Evolutionary conservation across 2,329 filamentous ascomycete species (phyloP).

Genomic region (Trichophyton mentagrophytes): DNA sequence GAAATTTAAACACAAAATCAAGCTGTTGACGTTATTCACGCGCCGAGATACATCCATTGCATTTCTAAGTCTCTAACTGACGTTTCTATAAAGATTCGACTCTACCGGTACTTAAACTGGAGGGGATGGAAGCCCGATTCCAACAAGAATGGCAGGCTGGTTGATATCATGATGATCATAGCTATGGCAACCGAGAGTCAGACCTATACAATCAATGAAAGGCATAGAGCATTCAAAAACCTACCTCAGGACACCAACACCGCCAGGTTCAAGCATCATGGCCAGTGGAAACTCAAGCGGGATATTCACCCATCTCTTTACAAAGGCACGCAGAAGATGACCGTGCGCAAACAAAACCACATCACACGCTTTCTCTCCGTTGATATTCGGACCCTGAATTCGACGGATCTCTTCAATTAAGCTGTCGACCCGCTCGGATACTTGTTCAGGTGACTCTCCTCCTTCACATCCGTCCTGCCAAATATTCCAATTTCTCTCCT

Average conservation of each 20-base stretch:
- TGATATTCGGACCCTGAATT: slow-evolving; percentile 30
- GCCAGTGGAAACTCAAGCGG: slow-evolving; percentile 29
- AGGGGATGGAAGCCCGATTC: slow-evolving; percentile 5
- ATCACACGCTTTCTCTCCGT: slow-evolving; percentile 29
- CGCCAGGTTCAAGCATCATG: slow-evolving; percentile 28
- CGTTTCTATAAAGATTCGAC: background rate
- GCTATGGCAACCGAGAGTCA: background rate
- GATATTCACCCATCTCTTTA: slow-evolving; percentile 36
- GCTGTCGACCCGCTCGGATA: slow-evolving; percentile 31
- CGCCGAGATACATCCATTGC: background rate
- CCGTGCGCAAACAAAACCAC: slow-evolving; percentile 33
- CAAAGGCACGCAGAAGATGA: slow-evolving; percentile 35
- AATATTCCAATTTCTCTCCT: slow-evolving; percentile 31
- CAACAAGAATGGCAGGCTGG: slow-evolving; percentile 7
- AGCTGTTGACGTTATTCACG: background rate
- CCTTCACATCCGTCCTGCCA: slow-evolving; percentile 47
- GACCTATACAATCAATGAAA: background rate
- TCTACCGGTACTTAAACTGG: background rate
- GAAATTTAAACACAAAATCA: background rate
- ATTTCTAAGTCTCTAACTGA: background rate
- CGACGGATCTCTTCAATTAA: slow-evolving; percentile 31
- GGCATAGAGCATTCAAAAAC: background rate
- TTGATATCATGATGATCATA: slow-evolving; percentile 6
- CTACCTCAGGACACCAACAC: slow-evolving; percentile 5
- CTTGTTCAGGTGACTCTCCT: slow-evolving; percentile 36